Percentiles rank a stretch among this genome's conserved stretches.
phyloP scores from a whole-genome alignment of 208 protist genomes.

The Perkinsela sp. region DNA sequence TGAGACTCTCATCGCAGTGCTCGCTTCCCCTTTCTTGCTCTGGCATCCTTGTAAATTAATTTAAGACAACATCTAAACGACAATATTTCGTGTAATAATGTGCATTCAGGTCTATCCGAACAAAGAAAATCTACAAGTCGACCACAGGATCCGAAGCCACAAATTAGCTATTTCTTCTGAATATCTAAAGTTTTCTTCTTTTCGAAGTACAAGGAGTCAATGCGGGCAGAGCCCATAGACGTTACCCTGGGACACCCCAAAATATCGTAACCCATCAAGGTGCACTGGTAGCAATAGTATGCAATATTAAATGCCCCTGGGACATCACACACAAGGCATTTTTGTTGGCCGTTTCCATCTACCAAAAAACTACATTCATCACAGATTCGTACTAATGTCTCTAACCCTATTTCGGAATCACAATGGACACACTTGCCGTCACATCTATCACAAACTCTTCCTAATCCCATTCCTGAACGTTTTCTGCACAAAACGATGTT shows the following conservation, averaged over 20 bases:
- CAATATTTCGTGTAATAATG: too few species aligned
- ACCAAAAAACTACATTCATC: slow-evolving; percentile 1
- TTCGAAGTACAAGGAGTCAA: neutral
- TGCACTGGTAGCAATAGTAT: neutral
- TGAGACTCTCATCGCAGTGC: neutral
- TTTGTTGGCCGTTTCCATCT: neutral
- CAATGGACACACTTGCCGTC: neutral
- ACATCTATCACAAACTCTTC: neutral
- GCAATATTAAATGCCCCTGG: neutral
- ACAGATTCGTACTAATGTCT: neutral
- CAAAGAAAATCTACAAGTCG: too few species aligned
- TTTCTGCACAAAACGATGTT: neutral
- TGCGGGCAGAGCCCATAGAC: neutral
- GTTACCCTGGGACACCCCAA: neutral
- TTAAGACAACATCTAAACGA: neutral
- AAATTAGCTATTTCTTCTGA: neutral
- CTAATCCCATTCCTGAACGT: neutral
- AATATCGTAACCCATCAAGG: neutral
- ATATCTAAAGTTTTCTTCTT: neutral
- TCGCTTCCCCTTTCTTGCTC: neutral
- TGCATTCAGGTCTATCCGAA: too few species aligned
- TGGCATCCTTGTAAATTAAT: neutral
- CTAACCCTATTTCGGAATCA: neutral
- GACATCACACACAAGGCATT: neutral
- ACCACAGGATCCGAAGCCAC: too few species aligned